phyloP scores from a whole-genome alignment of 305 asterid species.

The Fraxinus baroniana region DNA sequence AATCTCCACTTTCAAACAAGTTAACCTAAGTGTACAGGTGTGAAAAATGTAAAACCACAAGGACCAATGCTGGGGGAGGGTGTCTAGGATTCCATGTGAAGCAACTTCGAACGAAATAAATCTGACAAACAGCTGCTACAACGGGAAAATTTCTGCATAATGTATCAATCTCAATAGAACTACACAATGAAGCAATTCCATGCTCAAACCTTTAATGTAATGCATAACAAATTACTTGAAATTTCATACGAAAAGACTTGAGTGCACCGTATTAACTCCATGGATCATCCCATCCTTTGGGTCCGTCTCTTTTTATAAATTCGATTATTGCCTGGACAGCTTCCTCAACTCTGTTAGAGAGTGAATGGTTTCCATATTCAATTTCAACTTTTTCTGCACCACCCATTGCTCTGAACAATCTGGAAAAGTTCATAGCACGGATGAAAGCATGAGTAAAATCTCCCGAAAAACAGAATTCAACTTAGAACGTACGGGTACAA shows the following conservation, averaged over 20 bases:
- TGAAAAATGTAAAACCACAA: neutral
- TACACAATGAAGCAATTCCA: neutral
- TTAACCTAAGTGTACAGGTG: neutral
- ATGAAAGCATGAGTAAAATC: constrained; percentile 2
- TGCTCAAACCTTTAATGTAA: neutral
- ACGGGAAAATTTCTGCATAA: neutral
- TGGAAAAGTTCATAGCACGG: constrained; percentile 22
- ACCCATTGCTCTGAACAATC: constrained; percentile 79
- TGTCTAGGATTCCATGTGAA: neutral
- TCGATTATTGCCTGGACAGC: constrained; percentile 71
- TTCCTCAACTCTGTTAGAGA: constrained; percentile 75
- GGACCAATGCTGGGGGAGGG: neutral
- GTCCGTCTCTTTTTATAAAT: constrained; percentile 83
- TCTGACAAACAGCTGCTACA: neutral
- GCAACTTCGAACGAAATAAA: neutral
- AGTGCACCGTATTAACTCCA: constrained; percentile 48
- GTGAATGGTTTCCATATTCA: constrained; percentile 75
- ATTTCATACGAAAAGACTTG: neutral
- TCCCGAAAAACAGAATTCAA: neutral
- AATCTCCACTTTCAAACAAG: neutral
- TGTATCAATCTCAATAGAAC: neutral
- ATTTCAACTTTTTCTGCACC: constrained; percentile 85
- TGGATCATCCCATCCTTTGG: constrained; percentile 95
- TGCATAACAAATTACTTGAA: neutral
- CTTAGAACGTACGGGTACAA: neutral